These are phyloP conservation scores for Geranium incanum DNA, from an alignment of 441 rosid genomes.

Conservation along the genomic window DNA sequence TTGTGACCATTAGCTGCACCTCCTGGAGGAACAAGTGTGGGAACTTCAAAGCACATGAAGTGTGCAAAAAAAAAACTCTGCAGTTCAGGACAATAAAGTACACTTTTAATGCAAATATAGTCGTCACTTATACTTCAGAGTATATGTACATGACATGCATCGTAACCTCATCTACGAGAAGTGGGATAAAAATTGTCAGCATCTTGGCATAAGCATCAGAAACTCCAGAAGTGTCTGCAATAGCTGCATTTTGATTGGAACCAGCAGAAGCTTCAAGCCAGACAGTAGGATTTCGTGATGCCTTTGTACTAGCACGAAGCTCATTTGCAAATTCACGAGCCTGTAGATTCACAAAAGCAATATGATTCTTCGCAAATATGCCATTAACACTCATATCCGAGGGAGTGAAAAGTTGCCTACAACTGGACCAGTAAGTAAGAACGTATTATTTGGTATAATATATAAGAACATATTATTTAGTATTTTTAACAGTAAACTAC, in stretches of 20 bases:
- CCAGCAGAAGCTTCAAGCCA: slow-evolving; percentile 95
- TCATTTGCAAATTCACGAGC: slow-evolving; percentile 99
- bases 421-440: too few species aligned
- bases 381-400: too few species aligned
- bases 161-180: slow-evolving; percentile 92
- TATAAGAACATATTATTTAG: too few species aligned
- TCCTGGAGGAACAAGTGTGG: slow-evolving; percentile 91
- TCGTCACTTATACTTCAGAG: slow-evolving; percentile 13
- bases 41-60: slow-evolving; percentile 98
- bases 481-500: too few species aligned
- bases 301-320: slow-evolving; percentile 99
- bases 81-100: slow-evolving; percentile 28
- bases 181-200: slow-evolving; percentile 97
- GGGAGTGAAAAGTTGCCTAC: too few species aligned
- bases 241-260: slow-evolving; percentile 62
- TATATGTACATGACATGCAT: slow-evolving; percentile 19
- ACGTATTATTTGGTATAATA: too few species aligned
- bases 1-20: slow-evolving; percentile 58
- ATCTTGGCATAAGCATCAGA: slow-evolving; percentile 97
- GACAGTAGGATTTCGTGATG: slow-evolving; percentile 83
- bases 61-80: slow-evolving; percentile 99
- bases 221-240: slow-evolving; percentile 78
- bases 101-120: slow-evolving; percentile 14
- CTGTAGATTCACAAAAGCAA: slow-evolving; percentile 35
- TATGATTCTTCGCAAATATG: too few species aligned